Percentiles rank a stretch among this genome's conserved stretches.
phyloP scores from a whole-genome alignment of 176 grass and related monocot genomes.

The Neostapfia colusana region DNA sequence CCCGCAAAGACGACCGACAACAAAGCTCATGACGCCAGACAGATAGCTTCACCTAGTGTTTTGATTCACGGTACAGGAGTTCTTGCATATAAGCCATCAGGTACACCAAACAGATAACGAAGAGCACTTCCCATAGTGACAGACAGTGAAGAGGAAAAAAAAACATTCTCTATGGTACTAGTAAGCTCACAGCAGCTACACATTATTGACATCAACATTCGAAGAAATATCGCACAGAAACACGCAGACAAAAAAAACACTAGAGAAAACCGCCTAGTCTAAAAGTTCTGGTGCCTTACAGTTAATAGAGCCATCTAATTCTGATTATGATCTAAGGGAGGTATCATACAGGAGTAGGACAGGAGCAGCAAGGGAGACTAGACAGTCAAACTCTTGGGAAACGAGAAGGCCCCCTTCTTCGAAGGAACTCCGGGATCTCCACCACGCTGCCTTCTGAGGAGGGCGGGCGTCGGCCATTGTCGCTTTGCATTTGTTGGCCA shows the following conservation, averaged over 20 bases:
- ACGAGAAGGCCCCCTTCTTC: constrained; percentile 62
- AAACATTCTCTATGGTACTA: constrained; percentile 8
- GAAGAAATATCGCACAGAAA: background rate
- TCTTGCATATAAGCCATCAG: too few relatives aligned
- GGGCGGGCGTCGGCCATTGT: constrained; percentile 42
- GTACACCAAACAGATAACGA: too few relatives aligned
- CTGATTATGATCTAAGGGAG: constrained; percentile 38
- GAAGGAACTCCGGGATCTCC: constrained; percentile 83
- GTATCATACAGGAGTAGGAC: constrained; percentile 19
- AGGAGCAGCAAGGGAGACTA: constrained; percentile 26
- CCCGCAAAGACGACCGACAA: too few relatives aligned
- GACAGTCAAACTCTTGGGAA: constrained; percentile 55
- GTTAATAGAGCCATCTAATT: constrained; percentile 13
- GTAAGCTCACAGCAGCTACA: constrained; percentile 5
- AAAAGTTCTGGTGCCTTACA: constrained; percentile 37
- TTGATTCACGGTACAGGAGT: too few relatives aligned
- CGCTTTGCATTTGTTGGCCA: constrained; percentile 51
- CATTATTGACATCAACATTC: background rate
- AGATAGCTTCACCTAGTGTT: too few relatives aligned
- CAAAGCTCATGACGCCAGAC: too few relatives aligned
- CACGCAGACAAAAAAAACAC: constrained; percentile 26
- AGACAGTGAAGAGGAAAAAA: background rate
- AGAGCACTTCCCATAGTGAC: background rate
- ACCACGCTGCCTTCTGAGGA: constrained; percentile 56
- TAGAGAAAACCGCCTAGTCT: constrained; percentile 6